Evolutionary conservation across 2,329 filamentous ascomycete species (phyloP).

Genomic region (Alternaria rosae): DNA sequence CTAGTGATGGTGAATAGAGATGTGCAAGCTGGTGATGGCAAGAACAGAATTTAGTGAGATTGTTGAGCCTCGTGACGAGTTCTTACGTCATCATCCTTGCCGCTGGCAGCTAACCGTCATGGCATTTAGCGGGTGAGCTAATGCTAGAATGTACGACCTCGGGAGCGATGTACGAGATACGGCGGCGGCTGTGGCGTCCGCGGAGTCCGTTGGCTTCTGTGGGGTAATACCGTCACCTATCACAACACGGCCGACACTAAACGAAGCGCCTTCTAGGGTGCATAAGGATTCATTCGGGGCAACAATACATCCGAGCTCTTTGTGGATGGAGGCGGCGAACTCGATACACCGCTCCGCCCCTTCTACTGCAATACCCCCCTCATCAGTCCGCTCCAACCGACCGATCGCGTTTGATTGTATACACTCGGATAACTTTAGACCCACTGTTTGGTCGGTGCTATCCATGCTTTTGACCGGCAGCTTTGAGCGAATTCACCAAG

Average conservation of each 20-base stretch:
- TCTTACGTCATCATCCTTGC: background rate
- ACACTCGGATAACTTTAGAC: background rate
- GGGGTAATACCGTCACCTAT: background rate
- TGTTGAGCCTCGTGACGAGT: background rate
- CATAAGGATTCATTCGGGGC: background rate
- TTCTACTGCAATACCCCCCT: background rate
- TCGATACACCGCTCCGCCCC: background rate
- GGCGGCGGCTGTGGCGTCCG: background rate
- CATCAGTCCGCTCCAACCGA: background rate
- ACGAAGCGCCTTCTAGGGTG: background rate
- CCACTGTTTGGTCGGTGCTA: background rate
- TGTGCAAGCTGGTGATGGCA: background rate
- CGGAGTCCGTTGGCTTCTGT: background rate
- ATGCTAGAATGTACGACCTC: background rate
- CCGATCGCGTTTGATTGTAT: background rate
- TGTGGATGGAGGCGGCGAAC: background rate
- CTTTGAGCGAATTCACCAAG: background rate
- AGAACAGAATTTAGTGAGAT: background rate
- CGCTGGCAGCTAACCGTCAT: background rate
- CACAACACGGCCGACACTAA: background rate
- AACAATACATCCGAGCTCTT: background rate
- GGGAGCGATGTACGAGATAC: background rate
- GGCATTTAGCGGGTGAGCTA: background rate
- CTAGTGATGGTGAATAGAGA: background rate
- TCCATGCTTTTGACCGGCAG: background rate